Conservation (phyloP, 2,329 filamentous ascomycete genomes). For the Pseudopithomyces chartarum region DNA sequence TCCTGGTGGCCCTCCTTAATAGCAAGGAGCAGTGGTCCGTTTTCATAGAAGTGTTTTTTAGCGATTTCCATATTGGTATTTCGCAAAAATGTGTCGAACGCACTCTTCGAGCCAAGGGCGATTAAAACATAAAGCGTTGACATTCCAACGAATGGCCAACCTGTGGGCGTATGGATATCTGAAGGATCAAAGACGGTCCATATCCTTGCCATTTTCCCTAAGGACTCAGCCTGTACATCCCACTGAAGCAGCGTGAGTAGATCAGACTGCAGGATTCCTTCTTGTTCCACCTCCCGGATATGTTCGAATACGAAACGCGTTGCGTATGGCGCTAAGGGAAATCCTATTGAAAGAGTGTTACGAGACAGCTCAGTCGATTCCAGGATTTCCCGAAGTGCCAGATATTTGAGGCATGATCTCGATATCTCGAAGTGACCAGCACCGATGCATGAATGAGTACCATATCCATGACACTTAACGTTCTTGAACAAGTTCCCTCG, state of each 20-base stretch:
- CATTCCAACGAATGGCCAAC: constrained; percentile 15
- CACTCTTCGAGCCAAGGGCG: constrained; percentile 13
- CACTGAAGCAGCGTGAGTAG: constrained; percentile 13
- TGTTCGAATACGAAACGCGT: constrained; percentile 15
- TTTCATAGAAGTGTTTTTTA: no score
- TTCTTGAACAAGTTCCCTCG: constrained; percentile 10
- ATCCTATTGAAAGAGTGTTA: constrained; percentile 12
- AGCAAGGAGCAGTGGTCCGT: no score
- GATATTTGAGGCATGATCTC: constrained; percentile 20
- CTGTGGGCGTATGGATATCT: constrained; percentile 9
- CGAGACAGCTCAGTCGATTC: constrained; percentile 8
- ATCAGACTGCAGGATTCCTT: constrained; percentile 12
- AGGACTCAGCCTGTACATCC: constrained; percentile 4
- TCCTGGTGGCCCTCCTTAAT: no score
- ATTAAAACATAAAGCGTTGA: constrained; percentile 15
- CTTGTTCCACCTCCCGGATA: constrained; percentile 13
- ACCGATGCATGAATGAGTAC: constrained; percentile 1
- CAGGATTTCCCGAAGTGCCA: constrained; percentile 16
- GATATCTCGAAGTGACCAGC: constrained; percentile 20
- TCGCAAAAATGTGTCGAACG: constrained; percentile 5
- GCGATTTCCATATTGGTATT: neutral
- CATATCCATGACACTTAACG: neutral
- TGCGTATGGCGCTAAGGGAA: constrained; percentile 16
- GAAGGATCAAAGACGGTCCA: constrained; percentile 13
- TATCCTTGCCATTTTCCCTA: constrained; percentile 9